phyloP scores from a whole-genome alignment of 2,329 filamentous ascomycete species.

The Raffaelea albimanens region DNA sequence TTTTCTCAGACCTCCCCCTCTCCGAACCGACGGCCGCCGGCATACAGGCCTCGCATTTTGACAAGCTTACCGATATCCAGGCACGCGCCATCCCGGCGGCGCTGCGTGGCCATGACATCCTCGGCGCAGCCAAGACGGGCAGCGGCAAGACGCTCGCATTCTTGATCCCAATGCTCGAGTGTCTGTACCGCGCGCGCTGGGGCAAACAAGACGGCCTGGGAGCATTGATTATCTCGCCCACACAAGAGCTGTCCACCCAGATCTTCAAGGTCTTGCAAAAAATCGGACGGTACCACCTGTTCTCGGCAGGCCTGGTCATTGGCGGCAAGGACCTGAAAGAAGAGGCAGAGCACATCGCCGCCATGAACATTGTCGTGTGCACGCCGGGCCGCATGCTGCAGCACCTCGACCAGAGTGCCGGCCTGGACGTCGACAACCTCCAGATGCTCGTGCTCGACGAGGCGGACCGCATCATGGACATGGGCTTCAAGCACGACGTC shows the following conservation, averaged over 20 bases:
- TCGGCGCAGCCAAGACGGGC: slow-evolving; percentile 92
- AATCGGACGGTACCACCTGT: slow-evolving; percentile 77
- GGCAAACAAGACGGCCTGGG: slow-evolving; percentile 85
- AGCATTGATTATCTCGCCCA: slow-evolving; percentile 87
- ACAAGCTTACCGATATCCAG: slow-evolving; percentile 85
- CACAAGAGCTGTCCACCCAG: slow-evolving; percentile 88
- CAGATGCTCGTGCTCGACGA: slow-evolving; percentile 93
- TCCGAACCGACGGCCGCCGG: slow-evolving; percentile 72
- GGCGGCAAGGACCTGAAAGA: slow-evolving; percentile 86
- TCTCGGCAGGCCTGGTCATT: slow-evolving; percentile 88
- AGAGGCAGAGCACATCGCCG: slow-evolving; percentile 69
- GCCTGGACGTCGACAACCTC: slow-evolving; percentile 80
- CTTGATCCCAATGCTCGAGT: slow-evolving; percentile 83
- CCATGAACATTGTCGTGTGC: slow-evolving; percentile 96
- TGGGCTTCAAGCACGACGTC: slow-evolving; percentile 86
- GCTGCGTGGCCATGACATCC: slow-evolving; percentile 76
- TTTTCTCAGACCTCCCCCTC: slow-evolving; percentile 78
- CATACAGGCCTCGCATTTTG: slow-evolving; percentile 79
- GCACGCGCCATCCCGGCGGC: slow-evolving; percentile 79
- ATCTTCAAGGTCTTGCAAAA: slow-evolving; percentile 93
- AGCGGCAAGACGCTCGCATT: slow-evolving; percentile 96
- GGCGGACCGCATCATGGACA: slow-evolving; percentile 92
- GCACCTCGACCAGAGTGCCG: slow-evolving; percentile 87
- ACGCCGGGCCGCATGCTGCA: slow-evolving; percentile 93
- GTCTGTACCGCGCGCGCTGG: slow-evolving; percentile 81